A percentile compares a stretch with the other conserved stretches of the same genome.
phyloP scores from a whole-genome alignment of 176 grass and related monocot species.

The Oryza rufipogon region DNA sequence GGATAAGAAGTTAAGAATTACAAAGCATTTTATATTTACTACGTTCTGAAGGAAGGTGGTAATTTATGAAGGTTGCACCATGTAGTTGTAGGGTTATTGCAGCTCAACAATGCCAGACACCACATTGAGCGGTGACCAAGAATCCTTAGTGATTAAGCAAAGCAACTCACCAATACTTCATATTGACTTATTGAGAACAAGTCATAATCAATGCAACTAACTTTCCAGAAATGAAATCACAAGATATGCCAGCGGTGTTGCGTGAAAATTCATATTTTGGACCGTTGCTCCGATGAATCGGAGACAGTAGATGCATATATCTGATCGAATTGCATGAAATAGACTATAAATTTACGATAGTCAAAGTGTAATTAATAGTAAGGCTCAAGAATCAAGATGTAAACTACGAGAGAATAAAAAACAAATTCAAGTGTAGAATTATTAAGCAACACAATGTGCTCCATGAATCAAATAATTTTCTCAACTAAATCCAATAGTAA shows the following conservation, averaged over 20 bases:
- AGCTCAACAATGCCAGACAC: constrained; percentile 11
- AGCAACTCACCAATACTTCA: background rate
- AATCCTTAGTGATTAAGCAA: background rate
- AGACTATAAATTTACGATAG: no score
- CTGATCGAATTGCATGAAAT: no score
- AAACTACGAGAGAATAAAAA: constrained; percentile 13
- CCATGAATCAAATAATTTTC: constrained; percentile 39
- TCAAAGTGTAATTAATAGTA: background rate
- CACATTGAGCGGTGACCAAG: background rate
- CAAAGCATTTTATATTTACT: background rate
- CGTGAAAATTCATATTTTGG: no score
- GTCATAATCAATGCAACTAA: background rate
- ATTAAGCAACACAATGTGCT: background rate
- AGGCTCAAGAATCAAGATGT: background rate
- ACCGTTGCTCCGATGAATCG: no score
- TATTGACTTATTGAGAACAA: background rate
- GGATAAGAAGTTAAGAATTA: background rate
- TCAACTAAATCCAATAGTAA: constrained; percentile 16
- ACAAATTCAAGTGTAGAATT: constrained; percentile 4
- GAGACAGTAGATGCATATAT: no score
- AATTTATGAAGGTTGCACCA: background rate
- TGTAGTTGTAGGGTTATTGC: background rate
- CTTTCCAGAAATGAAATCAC: background rate
- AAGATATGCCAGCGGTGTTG: background rate
- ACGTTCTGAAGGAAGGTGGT: background rate